These are phyloP conservation scores for Endocalyx cinctus DNA, from an alignment of 2,329 filamentous ascomycete species.

Conservation along the genomic window DNA sequence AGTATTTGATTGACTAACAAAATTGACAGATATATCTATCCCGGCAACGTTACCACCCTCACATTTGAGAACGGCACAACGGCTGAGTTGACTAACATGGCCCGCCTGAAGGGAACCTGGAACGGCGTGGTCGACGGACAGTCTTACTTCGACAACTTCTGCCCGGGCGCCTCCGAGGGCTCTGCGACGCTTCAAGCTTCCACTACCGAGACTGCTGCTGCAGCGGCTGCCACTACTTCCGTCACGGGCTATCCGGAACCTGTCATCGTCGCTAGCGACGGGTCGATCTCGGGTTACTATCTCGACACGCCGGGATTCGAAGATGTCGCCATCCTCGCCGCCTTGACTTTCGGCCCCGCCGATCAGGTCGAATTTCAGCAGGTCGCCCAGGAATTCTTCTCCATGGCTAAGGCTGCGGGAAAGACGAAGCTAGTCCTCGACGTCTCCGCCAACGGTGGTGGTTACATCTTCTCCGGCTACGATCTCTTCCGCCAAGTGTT, in stretches of 20 bases:
- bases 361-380: slow-evolving; percentile 26
- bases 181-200: slow-evolving; percentile 1
- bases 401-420: slow-evolving; percentile 35
- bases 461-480: slow-evolving; percentile 49
- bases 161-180: slow-evolving; percentile 13
- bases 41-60: slow-evolving; percentile 33
- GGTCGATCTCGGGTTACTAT: slow-evolving; percentile 27
- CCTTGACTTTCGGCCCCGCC: slow-evolving; percentile 24
- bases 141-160: slow-evolving; percentile 25
- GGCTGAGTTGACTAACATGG: slow-evolving; percentile 27
- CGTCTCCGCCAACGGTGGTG: slow-evolving; percentile 50
- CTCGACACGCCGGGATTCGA: slow-evolving; percentile 26
- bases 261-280: slow-evolving; percentile 24
- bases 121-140: slow-evolving; percentile 25
- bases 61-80: slow-evolving; percentile 35
- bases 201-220: slow-evolving; percentile 8
- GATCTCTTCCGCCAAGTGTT: slow-evolving; percentile 53
- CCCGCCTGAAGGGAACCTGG: slow-evolving; percentile 30
- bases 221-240: slow-evolving; percentile 6
- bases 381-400: slow-evolving; percentile 28
- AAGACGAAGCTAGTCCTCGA: slow-evolving; percentile 55
- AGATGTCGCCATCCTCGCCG: slow-evolving; percentile 26
- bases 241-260: slow-evolving; percentile 25
- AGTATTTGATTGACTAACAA: slow-evolving; percentile 3
- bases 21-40: slow-evolving; percentile 30